Evolutionary conservation across 257 asterid genomes (phyloP).

Genomic region (Nicotiana sylvestris): DNA sequence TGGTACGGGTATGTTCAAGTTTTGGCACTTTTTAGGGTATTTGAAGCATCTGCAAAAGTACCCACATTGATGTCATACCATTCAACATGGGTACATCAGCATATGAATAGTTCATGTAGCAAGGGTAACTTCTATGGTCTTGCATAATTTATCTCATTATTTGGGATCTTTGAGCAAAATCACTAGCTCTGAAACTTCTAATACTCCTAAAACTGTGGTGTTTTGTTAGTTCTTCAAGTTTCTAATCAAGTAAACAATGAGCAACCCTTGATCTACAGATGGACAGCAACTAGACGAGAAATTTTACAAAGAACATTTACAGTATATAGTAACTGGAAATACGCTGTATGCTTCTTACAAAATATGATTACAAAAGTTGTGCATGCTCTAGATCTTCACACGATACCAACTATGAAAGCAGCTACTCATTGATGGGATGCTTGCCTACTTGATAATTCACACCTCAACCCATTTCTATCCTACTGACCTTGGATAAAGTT

Average conservation of each 20-base stretch:
- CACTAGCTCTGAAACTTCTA: background rate
- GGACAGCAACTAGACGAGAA: background rate
- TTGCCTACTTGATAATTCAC: background rate
- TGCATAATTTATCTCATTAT: background rate
- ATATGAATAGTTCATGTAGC: background rate
- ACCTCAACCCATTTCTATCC: background rate
- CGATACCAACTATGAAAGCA: background rate
- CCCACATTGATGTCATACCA: background rate
- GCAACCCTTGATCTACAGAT: background rate
- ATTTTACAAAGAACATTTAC: background rate
- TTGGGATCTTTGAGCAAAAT: background rate
- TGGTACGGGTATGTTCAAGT: background rate
- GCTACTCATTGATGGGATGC: background rate
- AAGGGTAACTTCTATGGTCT: background rate
- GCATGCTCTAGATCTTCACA: background rate
- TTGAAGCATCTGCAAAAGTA: background rate
- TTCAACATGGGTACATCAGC: background rate
- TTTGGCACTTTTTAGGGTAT: background rate
- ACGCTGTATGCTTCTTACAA: background rate
- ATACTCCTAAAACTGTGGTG: background rate
- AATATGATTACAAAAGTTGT: background rate
- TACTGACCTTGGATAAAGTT: background rate
- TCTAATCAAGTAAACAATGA: background rate
- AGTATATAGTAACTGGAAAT: background rate
- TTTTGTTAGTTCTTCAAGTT: background rate